Percentiles rank a stretch among this genome's conserved stretches.
phyloP scores from a whole-genome alignment of 1,139 yeast species.

The Saccharomyces uvarum region DNA sequence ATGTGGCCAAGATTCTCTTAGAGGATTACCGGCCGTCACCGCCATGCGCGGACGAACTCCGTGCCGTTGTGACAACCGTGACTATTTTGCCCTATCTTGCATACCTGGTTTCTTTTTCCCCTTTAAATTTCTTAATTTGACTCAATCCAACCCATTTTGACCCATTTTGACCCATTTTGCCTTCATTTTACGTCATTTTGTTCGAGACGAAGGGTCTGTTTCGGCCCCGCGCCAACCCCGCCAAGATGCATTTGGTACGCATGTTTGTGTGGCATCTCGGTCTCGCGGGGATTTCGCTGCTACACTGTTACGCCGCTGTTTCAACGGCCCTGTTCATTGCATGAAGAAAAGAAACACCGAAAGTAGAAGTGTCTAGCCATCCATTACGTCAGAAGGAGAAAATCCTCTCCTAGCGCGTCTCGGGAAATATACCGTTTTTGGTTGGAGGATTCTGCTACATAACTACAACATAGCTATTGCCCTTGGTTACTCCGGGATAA shows the following conservation, averaged over 20 bases:
- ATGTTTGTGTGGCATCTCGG: not conserved
- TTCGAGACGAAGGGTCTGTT: not conserved
- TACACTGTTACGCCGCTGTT: not conserved
- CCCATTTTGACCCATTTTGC: not conserved
- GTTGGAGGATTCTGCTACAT: not conserved
- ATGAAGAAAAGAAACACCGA: not conserved
- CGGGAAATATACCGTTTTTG: not conserved
- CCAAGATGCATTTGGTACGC: not conserved
- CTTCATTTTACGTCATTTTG: not conserved
- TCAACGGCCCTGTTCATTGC: not conserved
- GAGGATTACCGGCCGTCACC: not conserved
- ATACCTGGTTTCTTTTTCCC: no score
- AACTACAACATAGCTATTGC: not conserved
- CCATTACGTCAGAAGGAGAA: not conserved
- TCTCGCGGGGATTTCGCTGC: not conserved
- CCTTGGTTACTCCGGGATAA: not conserved
- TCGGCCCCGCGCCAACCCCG: not conserved
- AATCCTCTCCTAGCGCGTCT: not conserved
- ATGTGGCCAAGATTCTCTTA: not conserved
- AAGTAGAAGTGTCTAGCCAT: not conserved
- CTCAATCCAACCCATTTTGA: not conserved
- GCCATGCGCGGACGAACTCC: not conserved
- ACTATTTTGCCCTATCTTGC: not conserved
- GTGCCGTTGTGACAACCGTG: not conserved
- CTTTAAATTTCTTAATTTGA: no score